These are phyloP conservation scores for Aspergillus flavus DNA, from an alignment of 2,329 filamentous ascomycete species.

Conservation along the genomic window DNA sequence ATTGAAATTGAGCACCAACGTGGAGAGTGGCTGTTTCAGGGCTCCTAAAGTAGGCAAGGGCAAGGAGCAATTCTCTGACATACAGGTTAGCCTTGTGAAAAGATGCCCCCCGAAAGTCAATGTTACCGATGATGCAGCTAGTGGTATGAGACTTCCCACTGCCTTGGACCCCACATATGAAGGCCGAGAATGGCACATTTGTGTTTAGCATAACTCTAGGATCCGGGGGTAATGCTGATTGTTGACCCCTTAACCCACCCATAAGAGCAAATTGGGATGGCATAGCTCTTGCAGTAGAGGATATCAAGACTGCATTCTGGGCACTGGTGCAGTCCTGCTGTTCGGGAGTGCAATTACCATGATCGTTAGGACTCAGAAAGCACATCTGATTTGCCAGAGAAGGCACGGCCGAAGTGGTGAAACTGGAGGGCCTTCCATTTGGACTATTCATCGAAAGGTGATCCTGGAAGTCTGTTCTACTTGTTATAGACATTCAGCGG, in stretches of 20 bases:
- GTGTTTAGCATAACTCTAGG: conserved; percentile 18
- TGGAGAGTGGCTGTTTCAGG: conserved; percentile 53
- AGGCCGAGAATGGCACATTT: conserved; percentile 55
- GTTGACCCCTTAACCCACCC: conserved; percentile 4
- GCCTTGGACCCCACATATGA: conserved; percentile 66
- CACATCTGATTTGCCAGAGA: conserved; percentile 11
- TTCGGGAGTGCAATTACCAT: neutral
- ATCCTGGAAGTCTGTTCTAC: conserved; percentile 5
- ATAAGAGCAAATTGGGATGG: conserved; percentile 19
- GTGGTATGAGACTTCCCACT: conserved; percentile 65
- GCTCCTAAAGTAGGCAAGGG: conserved; percentile 40
- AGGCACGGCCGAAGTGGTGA: conserved; percentile 1
- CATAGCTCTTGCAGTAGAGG: conserved; percentile 11
- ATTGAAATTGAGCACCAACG: conserved; percentile 61
- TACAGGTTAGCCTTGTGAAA: neutral
- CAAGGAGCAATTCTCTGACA: conserved; percentile 43
- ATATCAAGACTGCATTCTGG: conserved; percentile 14
- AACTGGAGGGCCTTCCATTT: no score
- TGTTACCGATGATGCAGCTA: conserved; percentile 52
- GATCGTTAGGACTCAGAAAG: conserved; percentile 8
- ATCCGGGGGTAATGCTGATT: neutral
- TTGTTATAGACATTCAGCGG: neutral
- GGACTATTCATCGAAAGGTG: neutral
- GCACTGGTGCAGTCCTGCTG: neutral
- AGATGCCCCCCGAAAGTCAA: neutral